These are phyloP conservation scores for Grosmannia penicillata DNA, from an alignment of 2,329 filamentous ascomycete genomes.

Conservation along the genomic window DNA sequence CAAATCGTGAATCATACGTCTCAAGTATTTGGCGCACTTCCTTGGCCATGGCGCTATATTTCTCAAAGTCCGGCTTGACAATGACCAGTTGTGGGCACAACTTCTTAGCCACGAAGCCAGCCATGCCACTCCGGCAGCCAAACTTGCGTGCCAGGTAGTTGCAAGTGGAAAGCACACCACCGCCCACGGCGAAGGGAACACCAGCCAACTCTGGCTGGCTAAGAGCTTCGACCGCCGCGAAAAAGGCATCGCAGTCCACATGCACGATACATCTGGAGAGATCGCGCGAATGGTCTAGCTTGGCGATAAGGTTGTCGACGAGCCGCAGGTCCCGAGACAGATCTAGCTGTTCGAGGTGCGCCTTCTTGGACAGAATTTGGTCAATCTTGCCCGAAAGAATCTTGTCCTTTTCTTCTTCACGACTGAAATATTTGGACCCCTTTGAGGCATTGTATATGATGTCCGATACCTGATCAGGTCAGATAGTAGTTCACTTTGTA, in stretches of 20 bases:
- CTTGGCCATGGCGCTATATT: constrained; percentile 79
- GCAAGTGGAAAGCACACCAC: constrained; percentile 48
- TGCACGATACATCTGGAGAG: constrained; percentile 78
- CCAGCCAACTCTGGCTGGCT: constrained; percentile 72
- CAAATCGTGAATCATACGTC: constrained; percentile 80
- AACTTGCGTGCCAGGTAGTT: constrained; percentile 87
- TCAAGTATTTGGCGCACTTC: constrained; percentile 73
- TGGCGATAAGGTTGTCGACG: constrained; percentile 66
- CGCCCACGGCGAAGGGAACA: constrained; percentile 81
- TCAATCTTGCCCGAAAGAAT: constrained; percentile 75
- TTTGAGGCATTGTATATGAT: constrained; percentile 96
- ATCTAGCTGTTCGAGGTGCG: constrained; percentile 60
- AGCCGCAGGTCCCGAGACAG: constrained; percentile 56
- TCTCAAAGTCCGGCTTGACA: constrained; percentile 73
- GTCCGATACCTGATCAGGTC: constrained; percentile 57
- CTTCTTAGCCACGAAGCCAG: constrained; percentile 86
- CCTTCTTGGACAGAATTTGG: constrained; percentile 60
- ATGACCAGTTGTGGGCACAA: constrained; percentile 76
- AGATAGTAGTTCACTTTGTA: background rate
- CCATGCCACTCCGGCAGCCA: constrained; percentile 90
- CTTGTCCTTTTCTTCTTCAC: constrained; percentile 73
- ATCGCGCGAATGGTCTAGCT: constrained; percentile 67
- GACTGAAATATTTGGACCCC: constrained; percentile 90
- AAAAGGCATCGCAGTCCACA: constrained; percentile 95
- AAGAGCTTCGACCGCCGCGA: constrained; percentile 80